Base-by-base conservation (phyloP, 345 rosid genomes). In the Eucalyptus paniculata region DNA sequence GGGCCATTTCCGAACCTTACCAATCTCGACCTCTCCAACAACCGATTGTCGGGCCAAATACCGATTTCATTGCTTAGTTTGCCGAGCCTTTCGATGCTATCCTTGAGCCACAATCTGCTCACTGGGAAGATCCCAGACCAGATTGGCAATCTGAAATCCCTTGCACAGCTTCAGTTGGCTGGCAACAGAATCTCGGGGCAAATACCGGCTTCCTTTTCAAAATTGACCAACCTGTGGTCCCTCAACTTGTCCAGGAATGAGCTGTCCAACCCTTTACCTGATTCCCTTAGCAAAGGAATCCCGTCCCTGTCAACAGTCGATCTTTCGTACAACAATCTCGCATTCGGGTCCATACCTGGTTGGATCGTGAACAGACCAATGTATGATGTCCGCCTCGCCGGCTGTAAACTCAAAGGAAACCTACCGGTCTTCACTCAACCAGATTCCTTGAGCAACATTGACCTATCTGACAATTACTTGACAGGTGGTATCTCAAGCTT, bases 201-300 rank as follows among this genome's bases (percentile, higher is more conserved):
- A 85, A 91, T 97, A 87, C 99, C 98, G 85, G 89, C 90, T 42
- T 94, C 99, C 90, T 88, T 97, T 89, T 94, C 97, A 37, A 91
- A 91, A 86, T 88, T 97, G 88, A 96, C 93, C 86, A 95, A 93
- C 45, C 98, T 97, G 30, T 97, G 99, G 99, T 94, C 92, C 92
- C 99, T 97, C 47, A 97, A 97, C 88, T 92, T 97, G 86, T 97
- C 99, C 2, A 93, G 96, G 91, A 97, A 97, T 91, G 95, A 90
- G 42, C 92, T 97, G 91, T 91, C 96, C 11, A 95, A 92, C 86
- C 97, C 97, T 90, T 89, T 97, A 9, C 98, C 99, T 14, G 85
- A 19, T 89, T 91, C 95, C 92, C 92, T 88, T 81, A 87, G 89
- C 86, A 92, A 89, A 82, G 95, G 95, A 8, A 82, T 97, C 83